Percentiles rank a stretch among this genome's conserved stretches.
Evolutionary conservation across 2,329 filamentous ascomycete species (phyloP).

Genomic region (Cladophialophora exuberans): DNA sequence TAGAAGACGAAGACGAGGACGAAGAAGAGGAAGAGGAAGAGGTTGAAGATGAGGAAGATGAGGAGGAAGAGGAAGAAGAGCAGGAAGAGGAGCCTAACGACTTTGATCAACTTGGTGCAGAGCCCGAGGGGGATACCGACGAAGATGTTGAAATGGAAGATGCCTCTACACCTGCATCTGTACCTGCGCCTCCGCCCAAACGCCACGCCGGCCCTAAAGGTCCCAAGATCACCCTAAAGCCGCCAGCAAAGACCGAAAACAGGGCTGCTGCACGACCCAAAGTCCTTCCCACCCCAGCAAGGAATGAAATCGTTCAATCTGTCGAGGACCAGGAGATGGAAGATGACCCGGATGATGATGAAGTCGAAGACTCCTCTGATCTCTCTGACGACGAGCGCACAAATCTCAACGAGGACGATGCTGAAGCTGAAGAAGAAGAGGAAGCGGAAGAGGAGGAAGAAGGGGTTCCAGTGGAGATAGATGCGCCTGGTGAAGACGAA

Average conservation of each 20-base stretch:
- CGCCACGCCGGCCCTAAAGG: constrained; percentile 27
- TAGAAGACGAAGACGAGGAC: constrained; percentile 46
- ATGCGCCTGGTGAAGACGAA: constrained; percentile 39
- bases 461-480: constrained; percentile 38
- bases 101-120: constrained; percentile 38
- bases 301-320: constrained; percentile 44
- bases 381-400: constrained; percentile 48
- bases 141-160: constrained; percentile 52
- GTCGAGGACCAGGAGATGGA: constrained; percentile 54
- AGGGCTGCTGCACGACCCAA: constrained; percentile 44
- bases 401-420: constrained; percentile 40
- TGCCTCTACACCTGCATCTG: constrained; percentile 39
- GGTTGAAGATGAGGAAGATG: constrained; percentile 36
- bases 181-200: constrained; percentile 35
- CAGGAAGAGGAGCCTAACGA: constrained; percentile 33
- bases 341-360: constrained; percentile 54
- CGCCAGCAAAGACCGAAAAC: constrained; percentile 29
- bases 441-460: constrained; percentile 46
- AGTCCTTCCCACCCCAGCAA: constrained; percentile 41
- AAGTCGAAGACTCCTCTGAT: constrained; percentile 53
- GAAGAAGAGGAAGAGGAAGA: constrained; percentile 45
- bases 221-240: constrained; percentile 33
- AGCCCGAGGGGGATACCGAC: constrained; percentile 37
- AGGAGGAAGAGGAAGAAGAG: constrained; percentile 34
- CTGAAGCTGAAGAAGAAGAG: constrained; percentile 50